Conservation (phyloP, 768 basidiomycete species). For the Lactarius sanguifluus region DNA sequence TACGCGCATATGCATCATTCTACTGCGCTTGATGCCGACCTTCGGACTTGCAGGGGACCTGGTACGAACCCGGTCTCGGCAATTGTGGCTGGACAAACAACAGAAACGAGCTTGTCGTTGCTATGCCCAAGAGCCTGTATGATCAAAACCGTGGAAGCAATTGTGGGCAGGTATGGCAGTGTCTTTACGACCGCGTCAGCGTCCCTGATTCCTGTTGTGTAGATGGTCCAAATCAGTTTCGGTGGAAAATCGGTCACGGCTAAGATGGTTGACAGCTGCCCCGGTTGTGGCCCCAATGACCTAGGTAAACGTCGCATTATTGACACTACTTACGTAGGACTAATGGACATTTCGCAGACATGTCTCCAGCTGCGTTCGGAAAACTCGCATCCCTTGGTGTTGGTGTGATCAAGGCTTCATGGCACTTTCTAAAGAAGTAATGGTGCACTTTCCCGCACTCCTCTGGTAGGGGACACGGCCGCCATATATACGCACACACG, state of each 20-base stretch:
- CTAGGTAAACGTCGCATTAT: constrained; percentile 21
- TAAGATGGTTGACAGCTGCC: constrained; percentile 24
- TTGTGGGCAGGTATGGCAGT: constrained; percentile 23
- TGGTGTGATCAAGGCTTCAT: constrained; percentile 13
- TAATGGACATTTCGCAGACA: constrained; percentile 20
- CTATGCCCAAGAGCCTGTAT: constrained; percentile 21
- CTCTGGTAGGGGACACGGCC: constrained; percentile 21
- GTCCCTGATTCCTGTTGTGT: constrained; percentile 1
- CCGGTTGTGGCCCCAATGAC: constrained; percentile 19
- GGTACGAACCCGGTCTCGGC: constrained; percentile 24
- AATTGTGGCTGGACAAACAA: constrained; percentile 22
- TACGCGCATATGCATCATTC: constrained; percentile 37
- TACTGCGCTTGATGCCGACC: constrained; percentile 13
- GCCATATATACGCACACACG: background rate
- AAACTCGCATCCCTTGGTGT: background rate
- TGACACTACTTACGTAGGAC: background rate
- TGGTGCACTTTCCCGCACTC: constrained; percentile 5
- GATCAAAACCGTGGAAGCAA: constrained; percentile 14
- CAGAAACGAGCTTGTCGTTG: constrained; percentile 12
- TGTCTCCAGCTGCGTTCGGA: constrained; percentile 24
- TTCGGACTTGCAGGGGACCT: constrained; percentile 23
- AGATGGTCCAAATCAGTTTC: constrained; percentile 17
- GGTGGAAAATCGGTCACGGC: constrained; percentile 21
- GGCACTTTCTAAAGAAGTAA: constrained; percentile 16
- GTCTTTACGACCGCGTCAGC: background rate